Base-by-base conservation (phyloP, 169 alveolate species). In the Eimeria tenella region DNA sequence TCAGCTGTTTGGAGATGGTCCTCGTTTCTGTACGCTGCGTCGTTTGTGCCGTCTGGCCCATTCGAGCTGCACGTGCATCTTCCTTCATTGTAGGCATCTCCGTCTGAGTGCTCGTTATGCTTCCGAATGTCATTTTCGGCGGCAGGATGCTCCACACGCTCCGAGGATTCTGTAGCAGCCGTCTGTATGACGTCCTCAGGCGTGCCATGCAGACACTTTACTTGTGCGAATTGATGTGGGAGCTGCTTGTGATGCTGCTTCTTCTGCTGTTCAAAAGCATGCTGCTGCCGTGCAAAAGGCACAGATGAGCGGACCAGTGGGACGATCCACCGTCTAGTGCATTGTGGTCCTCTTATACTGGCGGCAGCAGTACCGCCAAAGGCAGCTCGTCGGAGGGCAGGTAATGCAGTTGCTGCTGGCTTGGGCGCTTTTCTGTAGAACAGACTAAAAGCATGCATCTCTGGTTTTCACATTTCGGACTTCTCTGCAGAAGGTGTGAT, bases 371-470 rank as follows among this genome's bases (percentile, higher is more conserved):
- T 17, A 60, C 56, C 25, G n/a, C 21, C 75, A 50, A 42, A 77
- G 25, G 15, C 7, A 25, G 77, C 90, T 23, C 90, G 25, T 42
- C 56, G 90, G 15, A 82, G 49, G 52, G 15, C n/a, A 0, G 90
- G 75, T 31, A 82, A 60, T 50, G 77, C 53, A 7, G 50, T 79
- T 31, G 63, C 75, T 60, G 73, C 63, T 60, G 75, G 25, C 50
- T 52, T 82, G 42, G 75, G 56, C n/a, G 90, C 49, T 53, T 31
- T n/a, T 60, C 53, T 60, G 62, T 25, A 77, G 77, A 82, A 56
- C 1, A 82, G 77, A 58, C 77, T 19, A 56, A 82, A 52, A 60
- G 77, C 65, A 31, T 58, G 73, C 90, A 82, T 82, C 21, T 82
- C 90, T 82, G 70, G 21, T 17, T 25, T 21, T 60, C 50, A 82